These are phyloP conservation scores for Hanseniaspora taiwanica DNA, from an alignment of 805 yeast species.

Conservation along the genomic window DNA sequence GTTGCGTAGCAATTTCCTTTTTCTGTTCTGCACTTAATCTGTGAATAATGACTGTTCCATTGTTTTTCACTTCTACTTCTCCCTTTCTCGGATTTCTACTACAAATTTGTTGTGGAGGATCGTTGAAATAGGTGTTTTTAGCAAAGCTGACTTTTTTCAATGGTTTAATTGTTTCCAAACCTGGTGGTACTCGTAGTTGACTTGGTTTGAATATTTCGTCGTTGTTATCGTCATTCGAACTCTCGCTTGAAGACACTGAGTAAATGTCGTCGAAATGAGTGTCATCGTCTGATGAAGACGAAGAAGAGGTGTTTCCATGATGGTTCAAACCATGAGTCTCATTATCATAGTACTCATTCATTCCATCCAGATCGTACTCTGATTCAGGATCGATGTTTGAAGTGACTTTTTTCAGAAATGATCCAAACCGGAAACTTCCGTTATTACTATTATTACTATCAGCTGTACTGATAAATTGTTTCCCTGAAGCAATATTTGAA, in stretches of 20 bases:
- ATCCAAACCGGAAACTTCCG: slow-evolving; percentile 18
- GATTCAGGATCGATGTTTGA: slow-evolving; percentile 11
- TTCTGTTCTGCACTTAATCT: slow-evolving; percentile 41
- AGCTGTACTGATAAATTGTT: background rate
- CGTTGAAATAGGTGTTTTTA: slow-evolving; percentile 57
- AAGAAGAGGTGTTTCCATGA: background rate
- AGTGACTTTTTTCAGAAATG: slow-evolving; percentile 21
- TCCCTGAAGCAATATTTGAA: background rate
- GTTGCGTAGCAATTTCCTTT: slow-evolving; percentile 28
- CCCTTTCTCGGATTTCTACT: slow-evolving; percentile 70
- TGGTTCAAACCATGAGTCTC: slow-evolving; percentile 1
- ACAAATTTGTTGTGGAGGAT: slow-evolving; percentile 88
- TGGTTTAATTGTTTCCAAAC: slow-evolving; percentile 27
- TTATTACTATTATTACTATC: background rate
- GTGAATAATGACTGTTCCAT: slow-evolving; percentile 40
- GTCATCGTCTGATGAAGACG: background rate
- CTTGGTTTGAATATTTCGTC: too few species aligned
- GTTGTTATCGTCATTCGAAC: too few species aligned
- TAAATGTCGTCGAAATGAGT: too few species aligned
- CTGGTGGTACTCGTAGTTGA: slow-evolving; percentile 26
- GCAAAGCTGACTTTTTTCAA: slow-evolving; percentile 66
- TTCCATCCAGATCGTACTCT: slow-evolving; percentile 5
- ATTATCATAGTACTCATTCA: slow-evolving; percentile 6
- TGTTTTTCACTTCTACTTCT: slow-evolving; percentile 52
- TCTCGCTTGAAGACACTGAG: too few species aligned